phyloP scores from a whole-genome alignment of 164 flowering plant genomes.

The Pachysandra terminalis region DNA sequence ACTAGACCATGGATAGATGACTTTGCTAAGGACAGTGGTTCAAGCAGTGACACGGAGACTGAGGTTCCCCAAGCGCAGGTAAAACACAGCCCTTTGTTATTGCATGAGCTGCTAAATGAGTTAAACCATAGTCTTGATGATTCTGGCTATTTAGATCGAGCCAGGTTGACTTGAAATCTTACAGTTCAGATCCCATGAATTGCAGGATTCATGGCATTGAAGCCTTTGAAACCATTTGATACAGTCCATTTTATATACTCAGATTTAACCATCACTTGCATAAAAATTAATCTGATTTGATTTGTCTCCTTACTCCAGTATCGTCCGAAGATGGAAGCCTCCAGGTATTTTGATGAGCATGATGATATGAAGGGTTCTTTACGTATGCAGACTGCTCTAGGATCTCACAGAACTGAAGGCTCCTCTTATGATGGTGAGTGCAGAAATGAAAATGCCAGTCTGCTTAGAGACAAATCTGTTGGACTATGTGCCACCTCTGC shows the following conservation, averaged over 20 bases:
- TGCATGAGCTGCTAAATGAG: too few species aligned
- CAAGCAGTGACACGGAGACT: slow-evolving; percentile 32
- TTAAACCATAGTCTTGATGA: background rate
- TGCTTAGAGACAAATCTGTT: background rate
- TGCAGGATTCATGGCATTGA: slow-evolving; percentile 2
- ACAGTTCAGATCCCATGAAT: background rate
- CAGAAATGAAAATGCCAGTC: too few species aligned
- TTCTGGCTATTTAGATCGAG: background rate
- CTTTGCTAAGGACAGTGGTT: slow-evolving; percentile 18
- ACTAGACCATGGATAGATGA: background rate
- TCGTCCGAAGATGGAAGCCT: background rate
- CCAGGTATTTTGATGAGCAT: slow-evolving; percentile 2
- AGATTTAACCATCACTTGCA: too few species aligned
- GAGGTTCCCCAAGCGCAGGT: slow-evolving; percentile 31
- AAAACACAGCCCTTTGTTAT: too few species aligned
- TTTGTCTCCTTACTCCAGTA: too few species aligned
- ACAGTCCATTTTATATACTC: too few species aligned
- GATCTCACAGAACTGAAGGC: too few species aligned
- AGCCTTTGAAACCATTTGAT: background rate
- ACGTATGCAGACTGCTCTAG: slow-evolving; percentile 4
- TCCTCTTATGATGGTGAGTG: background rate
- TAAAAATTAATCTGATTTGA: too few species aligned
- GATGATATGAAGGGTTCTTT: background rate
- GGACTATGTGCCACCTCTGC: slow-evolving; percentile 12
- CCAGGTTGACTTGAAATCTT: too few species aligned